A percentile compares a stretch with the other conserved stretches of the same genome.
These are phyloP conservation scores for Monilinia laxa DNA, from an alignment of 2,329 filamentous ascomycete genomes.

Conservation along the genomic window DNA sequence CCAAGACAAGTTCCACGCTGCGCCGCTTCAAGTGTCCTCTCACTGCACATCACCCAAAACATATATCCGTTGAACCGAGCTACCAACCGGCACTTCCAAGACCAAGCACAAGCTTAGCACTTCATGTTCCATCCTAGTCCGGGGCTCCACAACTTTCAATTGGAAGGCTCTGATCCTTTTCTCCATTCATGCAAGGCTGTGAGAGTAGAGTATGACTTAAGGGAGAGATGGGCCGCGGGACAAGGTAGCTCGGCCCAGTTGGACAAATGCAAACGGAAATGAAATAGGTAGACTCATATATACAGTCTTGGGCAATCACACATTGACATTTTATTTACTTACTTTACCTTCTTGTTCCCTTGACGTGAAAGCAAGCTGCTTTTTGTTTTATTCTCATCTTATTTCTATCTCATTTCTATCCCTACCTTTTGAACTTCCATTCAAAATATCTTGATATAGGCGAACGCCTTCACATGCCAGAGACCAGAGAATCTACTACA, in stretches of 20 bases:
- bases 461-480: conserved; percentile 12
- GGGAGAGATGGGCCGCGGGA: conserved; percentile 19
- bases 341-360: background rate
- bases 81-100: conserved; percentile 11
- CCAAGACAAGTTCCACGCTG: background rate
- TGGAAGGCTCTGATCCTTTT: conserved; percentile 4
- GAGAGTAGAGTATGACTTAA: background rate
- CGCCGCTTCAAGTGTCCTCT: background rate
- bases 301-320: conserved; percentile 1
- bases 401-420: background rate
- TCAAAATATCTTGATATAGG: background rate
- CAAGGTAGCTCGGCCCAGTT: conserved; percentile 19
- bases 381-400: background rate
- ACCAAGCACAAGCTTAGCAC: conserved; percentile 22
- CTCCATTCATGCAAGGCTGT: conserved; percentile 22
- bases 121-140: conserved; percentile 2
- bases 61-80: conserved; percentile 24
- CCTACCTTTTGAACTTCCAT: background rate
- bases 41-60: background rate
- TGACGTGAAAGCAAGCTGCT: conserved; percentile 8
- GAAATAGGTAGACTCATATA: conserved; percentile 16
- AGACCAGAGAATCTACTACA: background rate
- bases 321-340: background rate
- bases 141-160: conserved; percentile 15
- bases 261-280: conserved; percentile 12